A percentile compares a stretch with the other conserved stretches of the same genome.
Evolutionary conservation across 805 yeast species (phyloP).

Genomic region (Ogataea trehaloabstinens): DNA sequence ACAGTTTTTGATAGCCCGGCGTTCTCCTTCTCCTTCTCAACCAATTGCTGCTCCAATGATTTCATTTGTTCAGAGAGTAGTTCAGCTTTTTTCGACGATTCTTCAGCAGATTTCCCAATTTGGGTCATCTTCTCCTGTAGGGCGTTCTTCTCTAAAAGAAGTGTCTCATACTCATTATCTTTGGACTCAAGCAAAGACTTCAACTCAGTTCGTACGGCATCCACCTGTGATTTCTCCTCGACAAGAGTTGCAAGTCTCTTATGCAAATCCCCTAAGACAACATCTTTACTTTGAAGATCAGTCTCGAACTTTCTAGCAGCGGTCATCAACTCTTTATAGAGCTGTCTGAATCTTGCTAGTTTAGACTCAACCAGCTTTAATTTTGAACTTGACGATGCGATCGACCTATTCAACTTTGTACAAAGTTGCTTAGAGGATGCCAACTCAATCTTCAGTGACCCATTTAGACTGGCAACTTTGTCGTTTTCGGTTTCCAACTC

Average conservation of each 20-base stretch:
- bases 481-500: conserved; percentile 12
- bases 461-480: conserved; percentile 14
- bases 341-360: conserved; percentile 14
- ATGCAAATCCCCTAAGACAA: conserved; percentile 10
- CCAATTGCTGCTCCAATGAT: conserved; percentile 11
- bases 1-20: conserved; percentile 10
- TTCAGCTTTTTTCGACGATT: conserved; percentile 10
- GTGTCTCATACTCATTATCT: conserved; percentile 19
- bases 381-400: conserved; percentile 11
- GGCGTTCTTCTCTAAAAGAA: conserved; percentile 8
- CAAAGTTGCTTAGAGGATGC: conserved; percentile 15
- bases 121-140: conserved; percentile 9
- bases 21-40: conserved; percentile 7
- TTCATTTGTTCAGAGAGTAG: conserved; percentile 16
- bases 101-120: not conserved
- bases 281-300: conserved; percentile 10
- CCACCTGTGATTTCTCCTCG: conserved; percentile 18
- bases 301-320: conserved; percentile 20
- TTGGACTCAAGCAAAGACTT: conserved; percentile 19
- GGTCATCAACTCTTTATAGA: conserved; percentile 18
- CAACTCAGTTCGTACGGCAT: conserved; percentile 23
- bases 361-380: conserved; percentile 16
- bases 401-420: conserved; percentile 9
- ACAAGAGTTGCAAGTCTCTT: conserved; percentile 23
- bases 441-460: conserved; percentile 17